A percentile compares a stretch with the other conserved stretches of the same genome.
Evolutionary conservation across 495 filamentous ascomycete species (phyloP).

Genomic region (Rostrohypoxylon terebratum): DNA sequence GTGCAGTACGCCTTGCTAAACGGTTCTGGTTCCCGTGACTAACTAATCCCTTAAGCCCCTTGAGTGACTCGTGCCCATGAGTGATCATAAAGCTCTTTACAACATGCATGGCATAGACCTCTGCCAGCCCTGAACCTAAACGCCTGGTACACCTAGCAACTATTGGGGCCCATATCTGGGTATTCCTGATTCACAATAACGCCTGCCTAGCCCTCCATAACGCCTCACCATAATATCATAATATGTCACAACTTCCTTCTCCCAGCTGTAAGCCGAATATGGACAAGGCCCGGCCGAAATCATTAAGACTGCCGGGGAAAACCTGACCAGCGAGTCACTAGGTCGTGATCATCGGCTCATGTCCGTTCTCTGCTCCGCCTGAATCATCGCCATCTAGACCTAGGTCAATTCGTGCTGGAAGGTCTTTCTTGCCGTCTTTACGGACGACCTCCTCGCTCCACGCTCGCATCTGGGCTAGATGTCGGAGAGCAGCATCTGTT

Average conservation of each 20-base stretch:
- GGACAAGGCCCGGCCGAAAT: conserved; percentile 1
- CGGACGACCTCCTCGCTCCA: conserved; percentile 87
- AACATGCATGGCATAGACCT: conserved; percentile 11
- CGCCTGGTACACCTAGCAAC: conserved; percentile 35
- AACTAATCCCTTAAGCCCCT: conserved; percentile 21
- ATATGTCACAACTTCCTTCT: neutral
- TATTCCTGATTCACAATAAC: conserved; percentile 31
- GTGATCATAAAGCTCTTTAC: conserved; percentile 21
- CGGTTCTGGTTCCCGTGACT: conserved; percentile 5
- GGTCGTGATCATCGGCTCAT: conserved; percentile 71
- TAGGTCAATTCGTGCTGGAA: conserved; percentile 78
- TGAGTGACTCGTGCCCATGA: conserved; percentile 19
- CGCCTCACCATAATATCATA: neutral
- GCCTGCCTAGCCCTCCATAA: conserved; percentile 22
- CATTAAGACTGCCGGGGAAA: conserved; percentile 8
- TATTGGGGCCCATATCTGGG: neutral
- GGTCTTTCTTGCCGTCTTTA: conserved; percentile 73
- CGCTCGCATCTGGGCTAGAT: conserved; percentile 80
- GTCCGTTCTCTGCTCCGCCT: conserved; percentile 57
- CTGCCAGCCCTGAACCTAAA: conserved; percentile 14
- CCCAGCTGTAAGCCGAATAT: neutral
- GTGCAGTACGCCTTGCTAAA: neutral
- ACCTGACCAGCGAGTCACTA: conserved; percentile 29
- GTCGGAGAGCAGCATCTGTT: conserved; percentile 81
- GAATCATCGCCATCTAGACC: conserved; percentile 69